A percentile compares a stretch with the other conserved stretches of the same genome.
phyloP scores from a whole-genome alignment of 2,329 filamentous ascomycete species.

The Colletotrichum tamarilloi region DNA sequence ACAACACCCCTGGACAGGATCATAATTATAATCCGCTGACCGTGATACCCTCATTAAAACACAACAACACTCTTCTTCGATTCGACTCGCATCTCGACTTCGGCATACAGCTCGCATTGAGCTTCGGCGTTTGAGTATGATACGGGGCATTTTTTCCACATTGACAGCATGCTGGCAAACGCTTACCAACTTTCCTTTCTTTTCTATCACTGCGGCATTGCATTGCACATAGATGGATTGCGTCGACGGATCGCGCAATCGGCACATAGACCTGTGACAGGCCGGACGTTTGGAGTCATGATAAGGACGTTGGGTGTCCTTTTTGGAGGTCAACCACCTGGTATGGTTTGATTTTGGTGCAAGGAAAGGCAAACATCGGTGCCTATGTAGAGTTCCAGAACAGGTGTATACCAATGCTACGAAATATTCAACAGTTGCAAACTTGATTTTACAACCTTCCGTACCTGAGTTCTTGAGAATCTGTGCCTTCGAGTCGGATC shows the following conservation, averaged over 20 bases:
- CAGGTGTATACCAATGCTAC: slow-evolving; percentile 22
- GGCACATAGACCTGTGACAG: slow-evolving; percentile 32
- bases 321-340: slow-evolving; percentile 26
- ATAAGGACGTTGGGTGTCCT: slow-evolving; percentile 34
- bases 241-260: slow-evolving; percentile 25
- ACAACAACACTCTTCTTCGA: background rate
- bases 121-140: slow-evolving; percentile 28
- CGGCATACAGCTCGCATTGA: slow-evolving; percentile 21
- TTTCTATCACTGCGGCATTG: slow-evolving; percentile 18
- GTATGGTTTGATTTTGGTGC: slow-evolving; percentile 19
- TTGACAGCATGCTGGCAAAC: slow-evolving; percentile 28
- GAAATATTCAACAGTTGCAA: slow-evolving; percentile 13
- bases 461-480: background rate
- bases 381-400: slow-evolving; percentile 25
- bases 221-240: slow-evolving; percentile 35
- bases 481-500: background rate
- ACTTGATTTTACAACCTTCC: too few relatives aligned
- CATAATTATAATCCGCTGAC: slow-evolving; percentile 34
- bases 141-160: background rate
- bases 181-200: slow-evolving; percentile 8
- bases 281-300: slow-evolving; percentile 33
- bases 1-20: slow-evolving; percentile 24
- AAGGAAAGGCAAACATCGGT: slow-evolving; percentile 6
- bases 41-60: slow-evolving; percentile 27
- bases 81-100: slow-evolving; percentile 16